Percentiles rank a stretch among this genome's conserved stretches.
Conservation (phyloP, 352 stramenopile species). For the Aphanomyces invadans region DNA sequence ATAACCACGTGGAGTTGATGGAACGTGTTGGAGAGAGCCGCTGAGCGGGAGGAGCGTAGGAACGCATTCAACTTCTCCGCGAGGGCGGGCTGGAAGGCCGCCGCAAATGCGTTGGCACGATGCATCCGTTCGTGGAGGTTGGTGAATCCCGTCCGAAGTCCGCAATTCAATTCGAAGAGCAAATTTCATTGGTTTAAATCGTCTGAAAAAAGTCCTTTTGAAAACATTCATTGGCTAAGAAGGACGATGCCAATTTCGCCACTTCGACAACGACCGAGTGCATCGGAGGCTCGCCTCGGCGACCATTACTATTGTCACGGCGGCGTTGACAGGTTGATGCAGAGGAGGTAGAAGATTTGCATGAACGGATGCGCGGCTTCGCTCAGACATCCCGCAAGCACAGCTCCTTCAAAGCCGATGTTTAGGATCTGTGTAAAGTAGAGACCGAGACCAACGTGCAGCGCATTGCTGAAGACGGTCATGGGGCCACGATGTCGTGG, state of each 20-base stretch:
- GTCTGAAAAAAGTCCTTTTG: not conserved
- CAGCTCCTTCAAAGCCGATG: conserved; percentile 51
- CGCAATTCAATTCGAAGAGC: not conserved
- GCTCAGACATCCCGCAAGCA: conserved; percentile 48
- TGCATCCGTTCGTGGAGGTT: not conserved
- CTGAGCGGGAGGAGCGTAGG: conserved; percentile 25
- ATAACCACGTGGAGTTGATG: conserved; percentile 49
- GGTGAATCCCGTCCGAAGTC: no score
- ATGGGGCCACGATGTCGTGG: conserved; percentile 55
- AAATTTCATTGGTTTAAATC: not conserved
- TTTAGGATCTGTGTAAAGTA: conserved; percentile 71
- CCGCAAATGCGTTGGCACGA: conserved; percentile 18
- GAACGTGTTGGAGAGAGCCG: conserved; percentile 12
- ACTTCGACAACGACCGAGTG: not conserved
- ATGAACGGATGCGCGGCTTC: conserved; percentile 53
- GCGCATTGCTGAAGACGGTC: conserved; percentile 43
- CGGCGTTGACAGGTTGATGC: no score
- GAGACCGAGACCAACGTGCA: conserved; percentile 61
- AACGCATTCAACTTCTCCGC: conserved; percentile 28
- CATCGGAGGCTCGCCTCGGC: no score
- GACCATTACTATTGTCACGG: no score
- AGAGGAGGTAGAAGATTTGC: conserved; percentile 33
- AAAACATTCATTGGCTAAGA: not conserved
- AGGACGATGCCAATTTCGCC: not conserved
- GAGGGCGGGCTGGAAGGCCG: conserved; percentile 8